Evolutionary conservation across 768 basidiomycete species (phyloP).

Genomic region (Amanita inopinata): DNA sequence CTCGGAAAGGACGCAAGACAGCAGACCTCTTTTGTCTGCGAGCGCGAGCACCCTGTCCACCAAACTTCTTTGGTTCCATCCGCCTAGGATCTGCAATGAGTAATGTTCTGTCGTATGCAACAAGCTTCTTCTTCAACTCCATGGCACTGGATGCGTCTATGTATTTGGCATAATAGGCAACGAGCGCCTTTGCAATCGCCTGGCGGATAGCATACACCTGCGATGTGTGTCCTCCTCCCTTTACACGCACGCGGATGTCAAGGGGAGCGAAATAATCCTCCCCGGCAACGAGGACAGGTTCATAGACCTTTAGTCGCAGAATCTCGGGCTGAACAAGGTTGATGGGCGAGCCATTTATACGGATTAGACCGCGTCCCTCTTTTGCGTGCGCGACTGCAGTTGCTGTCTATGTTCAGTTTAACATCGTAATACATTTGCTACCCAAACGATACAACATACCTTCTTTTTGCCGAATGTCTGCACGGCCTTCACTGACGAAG

Average conservation of each 20-base stretch:
- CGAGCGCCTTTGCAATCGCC: constrained; percentile 94
- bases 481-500: constrained; percentile 75
- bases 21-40: constrained; percentile 95
- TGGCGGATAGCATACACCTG: constrained; percentile 99
- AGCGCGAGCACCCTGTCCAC: constrained; percentile 96
- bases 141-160: constrained; percentile 94
- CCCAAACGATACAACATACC: constrained; percentile 36
- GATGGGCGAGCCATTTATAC: constrained; percentile 95
- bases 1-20: neutral
- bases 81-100: constrained; percentile 92
- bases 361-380: constrained; percentile 93
- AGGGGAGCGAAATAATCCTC: constrained; percentile 79
- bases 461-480: constrained; percentile 99
- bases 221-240: constrained; percentile 98
- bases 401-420: constrained; percentile 59
- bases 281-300: constrained; percentile 89
- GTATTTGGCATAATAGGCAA: constrained; percentile 99
- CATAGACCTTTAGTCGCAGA: constrained; percentile 96
- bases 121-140: constrained; percentile 96
- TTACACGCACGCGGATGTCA: constrained; percentile 96
- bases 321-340: constrained; percentile 92
- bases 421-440: constrained; percentile 10
- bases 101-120: constrained; percentile 88
- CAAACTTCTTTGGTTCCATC: constrained; percentile 99
- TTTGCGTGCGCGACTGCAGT: constrained; percentile 96